Evolutionary conservation across 495 filamentous ascomycete species (phyloP), one percentile per base, ranked within the genome.

Genomic region (Xylaria intraflava): DNA sequence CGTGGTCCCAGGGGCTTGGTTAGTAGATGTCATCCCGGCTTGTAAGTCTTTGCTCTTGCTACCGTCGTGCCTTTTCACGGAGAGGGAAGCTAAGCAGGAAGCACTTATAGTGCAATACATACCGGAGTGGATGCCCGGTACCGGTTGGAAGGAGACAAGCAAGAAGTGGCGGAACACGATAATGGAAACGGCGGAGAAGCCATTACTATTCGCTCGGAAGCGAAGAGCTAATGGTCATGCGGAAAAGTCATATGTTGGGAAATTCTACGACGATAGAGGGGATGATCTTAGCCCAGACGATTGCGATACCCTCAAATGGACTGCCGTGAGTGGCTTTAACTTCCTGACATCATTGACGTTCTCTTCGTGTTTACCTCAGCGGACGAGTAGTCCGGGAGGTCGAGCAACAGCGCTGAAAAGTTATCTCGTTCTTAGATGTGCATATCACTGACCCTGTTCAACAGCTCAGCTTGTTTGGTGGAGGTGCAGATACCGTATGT

Each of bases 51-150:
- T 24, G 4, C 35, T 14, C 49, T 1, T n/a, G 9, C 16, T 24
- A 41, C 24, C 22, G 22, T 35, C 33, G 19, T 36, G 27, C 20
- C 16, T 10, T 27, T 24, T 12, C 17, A 6, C 2, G 3, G n/a
- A 17, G 3, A 22, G 14, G 16, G 23, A 14, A 43, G 17, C 49
- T 51, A n/a, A n/a, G n/a, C n/a, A n/a, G n/a, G n/a, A 14, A 51
- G 16, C 16, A 7, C 14, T 35, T 2, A 16, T 12, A 52, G 58
- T 73, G 33, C 68, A 65, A 59, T 60, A 72, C 31, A 20, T 73
- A 0, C 76, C 75, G 0, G 55, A 62, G 3, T 77, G 73, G 72
- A 56, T 75, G n/a, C 76, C 75, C 20, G 77, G 75, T 1, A 65
- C 70, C 7, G 62, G 57, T 0, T 80, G 76, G 56, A 64, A 67